These are phyloP conservation scores for Sphagnum magellanicum DNA, from an alignment of 228 moss, liverwort and hornwort genomes.

Conservation along the genomic window DNA sequence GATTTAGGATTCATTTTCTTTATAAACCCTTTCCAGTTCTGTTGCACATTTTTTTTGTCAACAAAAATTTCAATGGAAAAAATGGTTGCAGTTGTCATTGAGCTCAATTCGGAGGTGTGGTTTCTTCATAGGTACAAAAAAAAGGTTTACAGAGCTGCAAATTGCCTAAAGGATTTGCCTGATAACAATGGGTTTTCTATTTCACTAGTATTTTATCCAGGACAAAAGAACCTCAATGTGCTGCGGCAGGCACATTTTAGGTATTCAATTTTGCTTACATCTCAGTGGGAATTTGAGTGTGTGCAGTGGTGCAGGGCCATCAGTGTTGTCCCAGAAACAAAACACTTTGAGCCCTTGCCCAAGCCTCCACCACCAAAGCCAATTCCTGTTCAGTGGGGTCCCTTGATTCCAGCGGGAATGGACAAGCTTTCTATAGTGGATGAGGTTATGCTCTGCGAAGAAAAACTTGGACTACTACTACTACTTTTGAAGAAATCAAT, in stretches of 20 bases:
- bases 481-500: background rate
- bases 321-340: constrained; percentile 26
- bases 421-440: constrained; percentile 21
- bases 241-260: background rate
- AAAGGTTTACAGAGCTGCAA: too few species aligned
- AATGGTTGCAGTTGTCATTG: too few species aligned
- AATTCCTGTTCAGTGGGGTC: constrained; percentile 32
- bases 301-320: constrained; percentile 33
- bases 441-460: constrained; percentile 19
- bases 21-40: too few species aligned
- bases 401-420: constrained; percentile 18
- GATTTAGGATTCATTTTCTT: background rate
- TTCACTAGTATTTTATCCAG: background rate
- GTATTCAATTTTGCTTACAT: background rate
- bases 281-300: background rate
- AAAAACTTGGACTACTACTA: background rate
- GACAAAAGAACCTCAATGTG: background rate
- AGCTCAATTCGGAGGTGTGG: too few species aligned
- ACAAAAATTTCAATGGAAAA: too few species aligned
- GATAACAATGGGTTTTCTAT: background rate
- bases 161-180: too few species aligned
- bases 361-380: constrained; percentile 36
- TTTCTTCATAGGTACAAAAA: too few species aligned
- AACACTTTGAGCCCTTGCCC: constrained; percentile 14
- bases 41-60: too few species aligned